Evolutionary conservation across 2,329 filamentous ascomycete species (phyloP).

Genomic region (Shiraia sp.): DNA sequence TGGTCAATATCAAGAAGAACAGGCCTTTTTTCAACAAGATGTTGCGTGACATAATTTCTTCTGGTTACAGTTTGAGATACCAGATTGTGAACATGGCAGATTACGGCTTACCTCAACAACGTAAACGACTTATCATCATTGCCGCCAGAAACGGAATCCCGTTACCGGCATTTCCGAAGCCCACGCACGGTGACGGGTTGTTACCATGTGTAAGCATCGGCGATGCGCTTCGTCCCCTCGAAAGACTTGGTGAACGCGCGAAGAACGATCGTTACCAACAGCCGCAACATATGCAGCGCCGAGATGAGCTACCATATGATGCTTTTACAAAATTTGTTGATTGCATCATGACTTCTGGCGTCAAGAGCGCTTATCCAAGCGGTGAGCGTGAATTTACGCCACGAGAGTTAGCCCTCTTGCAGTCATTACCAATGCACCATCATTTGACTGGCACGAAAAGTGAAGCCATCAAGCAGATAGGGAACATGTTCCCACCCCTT

Average conservation of each 20-base stretch:
- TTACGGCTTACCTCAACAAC: constrained; percentile 28
- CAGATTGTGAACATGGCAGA: constrained; percentile 18
- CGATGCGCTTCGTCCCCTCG: constrained; percentile 21
- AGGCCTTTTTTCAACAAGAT: constrained; percentile 10
- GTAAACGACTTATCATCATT: constrained; percentile 34
- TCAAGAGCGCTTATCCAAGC: constrained; percentile 16
- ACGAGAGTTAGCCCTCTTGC: constrained; percentile 21
- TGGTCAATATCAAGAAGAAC: constrained; percentile 9
- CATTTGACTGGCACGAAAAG: constrained; percentile 10
- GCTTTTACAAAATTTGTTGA: too few relatives aligned
- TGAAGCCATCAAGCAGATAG: constrained; percentile 19
- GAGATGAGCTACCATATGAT: not conserved
- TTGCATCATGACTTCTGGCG: constrained; percentile 23
- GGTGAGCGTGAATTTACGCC: constrained; percentile 20
- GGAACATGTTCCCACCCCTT: constrained; percentile 27
- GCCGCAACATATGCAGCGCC: constrained; percentile 8
- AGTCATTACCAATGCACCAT: constrained; percentile 19
- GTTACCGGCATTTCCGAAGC: constrained; percentile 34
- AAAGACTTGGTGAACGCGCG: not conserved
- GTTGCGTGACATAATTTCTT: constrained; percentile 16
- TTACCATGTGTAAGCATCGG: constrained; percentile 21
- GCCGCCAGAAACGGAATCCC: constrained; percentile 27
- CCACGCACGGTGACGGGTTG: constrained; percentile 30
- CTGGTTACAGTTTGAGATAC: constrained; percentile 31
- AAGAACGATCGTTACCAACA: constrained; percentile 22